Evolutionary conservation across 2,329 filamentous ascomycete genomes (phyloP), one percentile per base, ranked within the genome.

Genomic region (Alternaria arbusti): DNA sequence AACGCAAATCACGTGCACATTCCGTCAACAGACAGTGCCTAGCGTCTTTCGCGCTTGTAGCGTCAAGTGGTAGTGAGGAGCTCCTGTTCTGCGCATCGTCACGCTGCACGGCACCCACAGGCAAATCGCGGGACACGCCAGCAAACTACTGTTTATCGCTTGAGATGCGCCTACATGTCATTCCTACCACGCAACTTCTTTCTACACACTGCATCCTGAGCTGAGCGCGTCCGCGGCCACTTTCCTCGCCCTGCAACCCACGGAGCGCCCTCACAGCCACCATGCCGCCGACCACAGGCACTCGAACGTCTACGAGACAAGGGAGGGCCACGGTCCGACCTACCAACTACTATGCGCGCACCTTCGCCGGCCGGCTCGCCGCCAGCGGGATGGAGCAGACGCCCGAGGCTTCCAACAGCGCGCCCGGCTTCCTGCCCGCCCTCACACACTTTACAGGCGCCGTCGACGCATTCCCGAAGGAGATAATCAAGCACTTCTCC

Each of bases 401-500:
- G 43, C 78, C 76, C 52, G 78, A 78, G 58, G 76, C 75, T 17
- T 74, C 70, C 60, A 79, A 70, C 66, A 73, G 70, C 59, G 74
- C 80, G 45, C 80, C 81, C 25, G 84, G 84, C 72, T 89, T 91
- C 80, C 90, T 88, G 71, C 89, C 89, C 63, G 89, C 88, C 23
- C 86, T 91, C 67, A 87, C 87, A 44, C 89, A 89, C 78, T 98
- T 99, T 79, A 92, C 95, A 67, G 94, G 98, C 80, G 90, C 94
- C 67, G 93, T 98, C 77, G 90, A 93, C 55, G 94, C 95, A 43
- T 88, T 99, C 25, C 96, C 96, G 5, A 94, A 94, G 79, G 96
- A 99, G 82, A 92, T 97, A 54, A 93, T 97, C 72, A 90, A 94
- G 77, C 95, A 99, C 80, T 97, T 97, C 73, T 97, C 95, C 32